These are phyloP conservation scores for Globisporangium orthogonon DNA, from an alignment of 352 stramenopile species.

Conservation along the genomic window DNA sequence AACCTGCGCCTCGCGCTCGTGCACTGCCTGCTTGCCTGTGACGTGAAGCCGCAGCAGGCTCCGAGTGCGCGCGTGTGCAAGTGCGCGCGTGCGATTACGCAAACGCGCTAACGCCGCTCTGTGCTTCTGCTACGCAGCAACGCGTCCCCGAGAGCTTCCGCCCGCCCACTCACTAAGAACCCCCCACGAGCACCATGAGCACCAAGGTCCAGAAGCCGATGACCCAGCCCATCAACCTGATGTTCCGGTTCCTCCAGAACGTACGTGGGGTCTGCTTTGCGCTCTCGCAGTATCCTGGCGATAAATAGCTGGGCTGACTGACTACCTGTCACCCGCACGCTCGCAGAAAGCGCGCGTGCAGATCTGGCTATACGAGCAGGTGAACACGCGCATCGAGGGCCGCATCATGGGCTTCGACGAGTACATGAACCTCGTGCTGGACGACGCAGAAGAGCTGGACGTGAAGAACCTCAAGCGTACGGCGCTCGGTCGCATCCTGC, in stretches of 20 bases:
- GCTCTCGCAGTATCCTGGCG: not conserved
- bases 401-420: conserved; percentile 98
- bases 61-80: no score
- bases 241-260: conserved; percentile 98
- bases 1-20: not conserved
- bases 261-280: conserved; percentile 35
- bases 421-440: conserved; percentile 99
- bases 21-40: not conserved
- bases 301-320: not conserved
- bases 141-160: not conserved
- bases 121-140: not conserved
- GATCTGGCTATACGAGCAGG: conserved; percentile 99
- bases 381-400: conserved; percentile 97
- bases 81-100: no score
- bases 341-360: conserved; percentile 93
- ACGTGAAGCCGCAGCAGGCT: not conserved
- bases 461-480: conserved; percentile 93
- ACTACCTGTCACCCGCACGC: not conserved
- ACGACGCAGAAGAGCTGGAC: conserved; percentile 96
- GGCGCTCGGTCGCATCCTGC: conserved; percentile 95
- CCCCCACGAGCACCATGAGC: conserved; percentile 54
- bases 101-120: not conserved
- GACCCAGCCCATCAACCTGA: conserved; percentile 99
- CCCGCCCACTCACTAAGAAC: not conserved
- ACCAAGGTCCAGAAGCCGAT: conserved; percentile 98